These are phyloP conservation scores for Aspergillus ochraceus DNA, from an alignment of 2,329 filamentous ascomycete species.

Conservation along the genomic window DNA sequence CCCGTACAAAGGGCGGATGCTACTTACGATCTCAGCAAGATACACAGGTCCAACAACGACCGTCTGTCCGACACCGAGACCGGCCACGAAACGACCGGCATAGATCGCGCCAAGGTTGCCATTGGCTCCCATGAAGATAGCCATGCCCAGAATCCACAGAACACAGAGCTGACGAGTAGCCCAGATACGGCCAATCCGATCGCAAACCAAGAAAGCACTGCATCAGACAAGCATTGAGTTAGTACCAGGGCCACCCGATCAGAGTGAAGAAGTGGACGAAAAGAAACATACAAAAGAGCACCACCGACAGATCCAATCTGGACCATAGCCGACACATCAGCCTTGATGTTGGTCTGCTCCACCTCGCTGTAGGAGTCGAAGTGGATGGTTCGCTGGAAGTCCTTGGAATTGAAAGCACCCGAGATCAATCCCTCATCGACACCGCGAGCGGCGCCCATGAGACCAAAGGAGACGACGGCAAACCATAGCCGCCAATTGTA, in stretches of 20 bases:
- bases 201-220: conserved; percentile 52
- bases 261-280: background rate
- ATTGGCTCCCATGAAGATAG: conserved; percentile 45
- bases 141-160: conserved; percentile 43
- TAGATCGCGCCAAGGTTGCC: conserved; percentile 43
- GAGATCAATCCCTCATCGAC: conserved; percentile 79
- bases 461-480: conserved; percentile 69
- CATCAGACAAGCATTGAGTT: background rate
- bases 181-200: conserved; percentile 47
- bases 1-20: background rate
- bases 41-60: conserved; percentile 62
- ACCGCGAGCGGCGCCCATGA: conserved; percentile 75
- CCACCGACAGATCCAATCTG: conserved; percentile 75
- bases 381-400: conserved; percentile 62
- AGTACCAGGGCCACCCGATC: too few species aligned
- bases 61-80: conserved; percentile 45
- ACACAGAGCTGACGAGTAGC: conserved; percentile 42
- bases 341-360: conserved; percentile 66
- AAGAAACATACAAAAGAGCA: conserved; percentile 55
- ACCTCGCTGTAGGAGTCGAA: conserved; percentile 54
- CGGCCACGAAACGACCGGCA: conserved; percentile 46
- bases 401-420: conserved; percentile 66
- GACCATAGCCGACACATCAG: conserved; percentile 79
- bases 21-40: conserved; percentile 64
- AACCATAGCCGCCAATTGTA: conserved; percentile 81